Percentiles rank a stretch among this genome's conserved stretches.
Evolutionary conservation across 139 green algal genomes (phyloP).

Genomic region (Haematococcus sp.): DNA sequence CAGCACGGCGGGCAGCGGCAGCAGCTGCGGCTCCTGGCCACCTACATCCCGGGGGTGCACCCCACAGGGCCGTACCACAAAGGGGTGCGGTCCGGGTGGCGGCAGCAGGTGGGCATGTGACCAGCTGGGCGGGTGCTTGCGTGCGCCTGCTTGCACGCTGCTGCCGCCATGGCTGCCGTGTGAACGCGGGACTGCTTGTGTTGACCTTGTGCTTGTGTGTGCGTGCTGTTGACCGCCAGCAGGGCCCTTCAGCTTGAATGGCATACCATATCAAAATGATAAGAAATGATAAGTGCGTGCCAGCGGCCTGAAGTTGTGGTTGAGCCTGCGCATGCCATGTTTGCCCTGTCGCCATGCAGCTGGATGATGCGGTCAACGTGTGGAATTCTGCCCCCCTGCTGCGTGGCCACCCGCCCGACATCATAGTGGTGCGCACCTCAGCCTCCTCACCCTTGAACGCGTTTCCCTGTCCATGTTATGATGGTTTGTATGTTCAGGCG

Average conservation of each 20-base stretch:
- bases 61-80: conserved; percentile 23
- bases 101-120: neutral
- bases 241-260: too few species aligned
- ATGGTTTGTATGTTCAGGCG: neutral
- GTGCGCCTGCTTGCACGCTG: too few species aligned
- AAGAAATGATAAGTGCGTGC: too few species aligned
- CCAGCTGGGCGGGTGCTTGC: neutral
- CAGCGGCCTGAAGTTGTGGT: too few species aligned
- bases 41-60: conserved; percentile 35
- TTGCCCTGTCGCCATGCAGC: neutral
- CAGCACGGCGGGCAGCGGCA: conserved; percentile 6
- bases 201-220: too few species aligned
- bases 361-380: neutral
- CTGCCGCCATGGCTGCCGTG: too few species aligned
- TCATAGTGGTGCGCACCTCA: neutral
- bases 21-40: neutral
- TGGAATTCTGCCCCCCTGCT: neutral
- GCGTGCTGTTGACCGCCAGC: too few species aligned
- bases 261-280: too few species aligned
- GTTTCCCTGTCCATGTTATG: too few species aligned
- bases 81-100: neutral
- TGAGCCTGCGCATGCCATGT: too few species aligned
- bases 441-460: neutral
- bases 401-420: neutral
- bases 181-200: too few species aligned